Conservation (phyloP, 2,329 filamentous ascomycete genomes). For the Sphaerulina vaccinii region DNA sequence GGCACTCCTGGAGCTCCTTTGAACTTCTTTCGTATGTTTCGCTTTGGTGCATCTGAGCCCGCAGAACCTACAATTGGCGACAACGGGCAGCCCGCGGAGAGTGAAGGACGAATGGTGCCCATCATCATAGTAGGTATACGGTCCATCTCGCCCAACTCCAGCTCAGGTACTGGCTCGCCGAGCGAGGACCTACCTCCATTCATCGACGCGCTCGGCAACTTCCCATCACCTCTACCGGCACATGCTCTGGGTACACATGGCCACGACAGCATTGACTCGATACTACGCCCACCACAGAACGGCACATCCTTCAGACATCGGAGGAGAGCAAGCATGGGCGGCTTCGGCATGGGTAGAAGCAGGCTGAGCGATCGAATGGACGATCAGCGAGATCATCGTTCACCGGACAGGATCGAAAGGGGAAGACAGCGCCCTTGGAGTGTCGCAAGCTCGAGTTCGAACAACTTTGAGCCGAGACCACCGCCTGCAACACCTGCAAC, state of each 20-base stretch:
- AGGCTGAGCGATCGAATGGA: constrained; percentile 43
- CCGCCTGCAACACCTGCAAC: constrained; percentile 64
- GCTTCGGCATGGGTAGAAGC: constrained; percentile 41
- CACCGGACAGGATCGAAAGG: constrained; percentile 38
- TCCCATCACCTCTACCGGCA: constrained; percentile 41
- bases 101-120: constrained; percentile 62
- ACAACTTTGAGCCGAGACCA: constrained; percentile 51
- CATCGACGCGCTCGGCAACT: constrained; percentile 52
- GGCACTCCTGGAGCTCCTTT: constrained; percentile 52
- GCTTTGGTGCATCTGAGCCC: constrained; percentile 55
- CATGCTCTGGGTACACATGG: constrained; percentile 37
- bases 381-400: constrained; percentile 53
- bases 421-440: constrained; percentile 40
- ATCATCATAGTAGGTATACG: constrained; percentile 69
- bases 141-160: constrained; percentile 58
- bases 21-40: constrained; percentile 68
- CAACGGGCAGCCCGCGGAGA: constrained; percentile 37
- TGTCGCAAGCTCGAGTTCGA: constrained; percentile 35
- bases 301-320: constrained; percentile 55
- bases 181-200: constrained; percentile 52
- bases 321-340: constrained; percentile 55
- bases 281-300: constrained; percentile 55
- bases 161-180: constrained; percentile 38
- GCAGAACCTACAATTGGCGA: constrained; percentile 15
- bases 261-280: constrained; percentile 50